phyloP scores from a whole-genome alignment of 1,139 yeast genomes.

The Yamadazyma friedrichii region DNA sequence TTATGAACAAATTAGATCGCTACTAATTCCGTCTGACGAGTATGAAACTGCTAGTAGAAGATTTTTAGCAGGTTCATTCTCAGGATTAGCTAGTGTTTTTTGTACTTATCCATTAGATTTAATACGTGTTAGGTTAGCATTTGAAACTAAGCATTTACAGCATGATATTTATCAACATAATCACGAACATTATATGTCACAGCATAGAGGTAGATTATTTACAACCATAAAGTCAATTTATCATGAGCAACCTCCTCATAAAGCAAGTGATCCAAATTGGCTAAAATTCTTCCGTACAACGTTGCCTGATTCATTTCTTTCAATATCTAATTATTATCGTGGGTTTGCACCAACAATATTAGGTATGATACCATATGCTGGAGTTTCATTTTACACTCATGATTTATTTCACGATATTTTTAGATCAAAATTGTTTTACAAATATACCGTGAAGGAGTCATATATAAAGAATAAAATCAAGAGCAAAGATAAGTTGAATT shows the following conservation, averaged over 20 bases:
- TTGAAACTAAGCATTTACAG: conserved; percentile 57
- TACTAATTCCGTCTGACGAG: conserved; percentile 70
- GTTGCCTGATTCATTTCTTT: conserved; percentile 35
- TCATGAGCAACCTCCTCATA: conserved; percentile 56
- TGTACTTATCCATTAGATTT: conserved; percentile 92
- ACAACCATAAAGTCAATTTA: conserved; percentile 57
- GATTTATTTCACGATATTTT: conserved; percentile 86
- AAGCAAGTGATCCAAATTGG: conserved; percentile 38
- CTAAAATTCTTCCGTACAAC: conserved; percentile 31
- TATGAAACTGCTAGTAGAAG: conserved; percentile 82
- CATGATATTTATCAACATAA: conserved; percentile 24
- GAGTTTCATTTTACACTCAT: conserved; percentile 93
- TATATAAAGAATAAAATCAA: conserved; percentile 16
- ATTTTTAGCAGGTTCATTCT: conserved; percentile 83
- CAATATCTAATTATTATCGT: conserved; percentile 75
- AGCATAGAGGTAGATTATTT: conserved; percentile 52
- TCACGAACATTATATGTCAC: conserved; percentile 23
- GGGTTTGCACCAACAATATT: conserved; percentile 93
- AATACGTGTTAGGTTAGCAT: conserved; percentile 87
- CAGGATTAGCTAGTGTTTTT: conserved; percentile 84
- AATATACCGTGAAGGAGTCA: conserved; percentile 49
- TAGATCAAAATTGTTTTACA: conserved; percentile 53
- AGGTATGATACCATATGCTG: conserved; percentile 98
- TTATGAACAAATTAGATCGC: conserved; percentile 84
- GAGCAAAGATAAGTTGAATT: conserved; percentile 26